phyloP scores from a whole-genome alignment of 73 alveolate genomes.

The Symbiodinium pilosum region DNA sequence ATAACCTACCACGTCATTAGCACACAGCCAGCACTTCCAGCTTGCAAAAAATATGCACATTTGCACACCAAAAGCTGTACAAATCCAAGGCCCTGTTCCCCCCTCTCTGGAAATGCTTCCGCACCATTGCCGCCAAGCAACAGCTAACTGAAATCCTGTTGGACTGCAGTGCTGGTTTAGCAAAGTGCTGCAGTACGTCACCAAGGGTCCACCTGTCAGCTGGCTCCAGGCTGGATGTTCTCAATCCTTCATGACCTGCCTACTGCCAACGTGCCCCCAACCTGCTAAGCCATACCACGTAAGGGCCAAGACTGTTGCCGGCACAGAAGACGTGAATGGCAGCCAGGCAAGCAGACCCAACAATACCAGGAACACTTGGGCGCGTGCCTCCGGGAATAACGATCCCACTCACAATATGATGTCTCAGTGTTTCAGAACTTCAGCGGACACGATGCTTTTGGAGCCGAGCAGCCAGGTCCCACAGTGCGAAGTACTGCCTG shows the following conservation, averaged over 20 bases:
- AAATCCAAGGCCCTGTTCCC: too few relatives aligned
- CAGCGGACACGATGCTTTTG: too few relatives aligned
- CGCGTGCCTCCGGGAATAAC: constrained; percentile 25
- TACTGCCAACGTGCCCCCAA: background rate
- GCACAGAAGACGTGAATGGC: constrained; percentile 35
- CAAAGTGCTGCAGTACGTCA: constrained; percentile 75
- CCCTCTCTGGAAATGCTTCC: too few relatives aligned
- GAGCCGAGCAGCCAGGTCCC: constrained; percentile 36
- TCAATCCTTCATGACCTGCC: background rate
- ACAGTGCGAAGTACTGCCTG: constrained; percentile 42
- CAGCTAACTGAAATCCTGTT: constrained; percentile 62
- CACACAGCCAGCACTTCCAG: too few relatives aligned
- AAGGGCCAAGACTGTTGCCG: constrained; percentile 58
- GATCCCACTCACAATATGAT: background rate
- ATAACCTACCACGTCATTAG: too few relatives aligned
- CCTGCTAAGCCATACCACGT: constrained; percentile 88
- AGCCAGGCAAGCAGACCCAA: constrained; percentile 58
- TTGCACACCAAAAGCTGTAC: too few relatives aligned
- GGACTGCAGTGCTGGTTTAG: constrained; percentile 86
- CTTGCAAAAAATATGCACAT: background rate
- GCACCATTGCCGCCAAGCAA: background rate
- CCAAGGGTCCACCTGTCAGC: constrained; percentile 61
- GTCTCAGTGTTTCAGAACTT: background rate
- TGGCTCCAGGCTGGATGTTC: too few relatives aligned
- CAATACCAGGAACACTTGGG: constrained; percentile 41